Conservation (phyloP, 495 filamentous ascomycete species). For the Daldinia loculata region DNA sequence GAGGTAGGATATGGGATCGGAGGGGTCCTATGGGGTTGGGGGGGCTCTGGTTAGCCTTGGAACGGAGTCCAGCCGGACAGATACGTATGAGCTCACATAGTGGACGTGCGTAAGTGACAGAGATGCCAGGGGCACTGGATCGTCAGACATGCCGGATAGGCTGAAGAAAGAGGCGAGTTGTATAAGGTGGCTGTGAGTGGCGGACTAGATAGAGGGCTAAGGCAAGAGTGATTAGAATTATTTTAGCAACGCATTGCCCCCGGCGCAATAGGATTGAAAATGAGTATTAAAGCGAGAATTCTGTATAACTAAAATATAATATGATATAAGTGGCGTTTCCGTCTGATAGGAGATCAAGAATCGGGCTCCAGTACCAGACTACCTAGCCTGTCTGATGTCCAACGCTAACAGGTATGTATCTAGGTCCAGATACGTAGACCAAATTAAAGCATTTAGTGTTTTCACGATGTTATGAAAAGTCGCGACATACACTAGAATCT, state of each 20-base stretch:
- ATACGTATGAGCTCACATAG: conserved; percentile 67
- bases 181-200: background rate
- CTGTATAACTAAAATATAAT: background rate
- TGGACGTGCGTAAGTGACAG: conserved; percentile 94
- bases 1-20: conserved; percentile 82
- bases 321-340: background rate
- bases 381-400: conserved; percentile 6
- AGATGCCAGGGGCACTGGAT: conserved; percentile 78
- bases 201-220: background rate
- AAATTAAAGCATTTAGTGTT: background rate
- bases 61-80: background rate
- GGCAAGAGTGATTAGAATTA: background rate
- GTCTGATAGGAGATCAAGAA: background rate
- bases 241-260: conserved; percentile 20
- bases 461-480: conserved; percentile 18
- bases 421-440: background rate
- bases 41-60: conserved; percentile 12
- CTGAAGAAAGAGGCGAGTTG: background rate
- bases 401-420: conserved; percentile 8
- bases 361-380: background rate
- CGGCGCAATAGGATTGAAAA: background rate
- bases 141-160: conserved; percentile 60
- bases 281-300: background rate
- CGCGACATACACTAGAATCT: background rate
- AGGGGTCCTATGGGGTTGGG: conserved; percentile 71